phyloP scores from a whole-genome alignment of 805 yeast genomes.

The Myxozyma lipomycoides region DNA sequence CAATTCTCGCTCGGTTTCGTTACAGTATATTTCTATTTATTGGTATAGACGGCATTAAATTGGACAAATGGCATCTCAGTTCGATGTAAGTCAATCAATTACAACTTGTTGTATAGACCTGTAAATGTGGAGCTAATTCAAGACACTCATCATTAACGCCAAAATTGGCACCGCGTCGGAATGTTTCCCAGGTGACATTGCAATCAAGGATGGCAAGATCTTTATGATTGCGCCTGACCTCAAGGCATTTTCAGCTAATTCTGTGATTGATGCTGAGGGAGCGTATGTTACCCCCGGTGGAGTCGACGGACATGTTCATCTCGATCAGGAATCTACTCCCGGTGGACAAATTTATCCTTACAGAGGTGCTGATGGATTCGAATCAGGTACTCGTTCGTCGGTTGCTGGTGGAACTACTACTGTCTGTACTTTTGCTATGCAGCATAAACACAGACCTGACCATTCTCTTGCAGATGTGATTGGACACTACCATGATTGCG shows the following conservation, averaged over 20 bases:
- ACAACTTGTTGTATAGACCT: not conserved
- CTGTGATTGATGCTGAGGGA: slow-evolving; percentile 46
- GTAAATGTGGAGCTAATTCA: not conserved
- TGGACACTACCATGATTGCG: slow-evolving; percentile 37
- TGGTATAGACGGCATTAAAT: no score
- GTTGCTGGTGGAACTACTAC: slow-evolving; percentile 55
- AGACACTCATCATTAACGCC: slow-evolving; percentile 31
- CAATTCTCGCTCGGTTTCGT: no score
- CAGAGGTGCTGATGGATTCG: slow-evolving; percentile 44
- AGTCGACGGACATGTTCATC: slow-evolving; percentile 50
- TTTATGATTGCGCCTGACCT: slow-evolving; percentile 37
- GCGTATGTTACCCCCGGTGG: slow-evolving; percentile 52
- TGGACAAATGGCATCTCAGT: slow-evolving; percentile 10
- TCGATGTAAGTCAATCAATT: slow-evolving; percentile 6
- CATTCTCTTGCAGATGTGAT: slow-evolving; percentile 35
- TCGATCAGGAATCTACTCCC: slow-evolving; percentile 44
- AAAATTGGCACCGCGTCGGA: slow-evolving; percentile 34
- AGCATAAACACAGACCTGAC: slow-evolving; percentile 37
- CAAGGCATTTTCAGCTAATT: slow-evolving; percentile 19
- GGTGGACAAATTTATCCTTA: slow-evolving; percentile 30
- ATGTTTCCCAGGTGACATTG: slow-evolving; percentile 37
- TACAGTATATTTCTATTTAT: no score
- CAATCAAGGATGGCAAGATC: slow-evolving; percentile 42
- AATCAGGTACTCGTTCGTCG: slow-evolving; percentile 45
- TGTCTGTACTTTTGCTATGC: slow-evolving; percentile 47